Conservation (phyloP, 169 alveolate genomes). For the Eimeria acervulina region DNA sequence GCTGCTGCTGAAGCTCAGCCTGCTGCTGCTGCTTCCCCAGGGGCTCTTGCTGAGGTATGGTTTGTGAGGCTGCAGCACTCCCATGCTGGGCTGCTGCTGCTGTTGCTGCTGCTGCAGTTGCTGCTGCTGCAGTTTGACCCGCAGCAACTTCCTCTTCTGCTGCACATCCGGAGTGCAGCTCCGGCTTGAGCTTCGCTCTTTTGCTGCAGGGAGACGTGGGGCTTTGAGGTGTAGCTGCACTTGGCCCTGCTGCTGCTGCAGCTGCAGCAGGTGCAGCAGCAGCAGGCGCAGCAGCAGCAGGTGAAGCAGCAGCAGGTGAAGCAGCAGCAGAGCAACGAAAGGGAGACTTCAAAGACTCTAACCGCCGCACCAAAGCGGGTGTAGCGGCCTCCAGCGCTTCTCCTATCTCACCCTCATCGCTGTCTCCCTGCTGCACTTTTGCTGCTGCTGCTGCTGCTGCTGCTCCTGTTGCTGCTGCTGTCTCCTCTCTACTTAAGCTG, state of each 20-base stretch:
- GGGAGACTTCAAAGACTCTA: background rate
- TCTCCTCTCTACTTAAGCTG: background rate
- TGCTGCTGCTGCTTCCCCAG: background rate
- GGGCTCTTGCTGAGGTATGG: too few species aligned
- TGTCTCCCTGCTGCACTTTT: background rate
- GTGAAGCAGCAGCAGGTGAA: conserved; percentile 25
- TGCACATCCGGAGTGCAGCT: background rate
- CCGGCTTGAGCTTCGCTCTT: background rate
- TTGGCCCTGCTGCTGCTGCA: too few species aligned
- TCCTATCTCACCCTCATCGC: background rate
- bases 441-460: conserved; percentile 57
- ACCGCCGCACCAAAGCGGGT: background rate
- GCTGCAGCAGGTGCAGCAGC: conserved; percentile 35
- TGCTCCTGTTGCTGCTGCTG: conserved; percentile 36
- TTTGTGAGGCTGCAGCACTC: background rate
- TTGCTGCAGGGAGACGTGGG: conserved; percentile 42
- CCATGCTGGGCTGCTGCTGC: background rate
- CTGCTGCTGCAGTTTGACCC: background rate
- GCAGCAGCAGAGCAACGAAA: conserved; percentile 8
- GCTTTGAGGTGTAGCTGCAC: background rate
- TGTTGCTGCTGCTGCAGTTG: conserved; percentile 5
- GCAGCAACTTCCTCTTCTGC: background rate
- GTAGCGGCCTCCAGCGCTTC: background rate
- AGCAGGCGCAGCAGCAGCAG: background rate
- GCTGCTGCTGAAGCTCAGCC: background rate